Base-by-base conservation (phyloP, 148 eudicot genomes). In the Suaeda aralocaspica region DNA sequence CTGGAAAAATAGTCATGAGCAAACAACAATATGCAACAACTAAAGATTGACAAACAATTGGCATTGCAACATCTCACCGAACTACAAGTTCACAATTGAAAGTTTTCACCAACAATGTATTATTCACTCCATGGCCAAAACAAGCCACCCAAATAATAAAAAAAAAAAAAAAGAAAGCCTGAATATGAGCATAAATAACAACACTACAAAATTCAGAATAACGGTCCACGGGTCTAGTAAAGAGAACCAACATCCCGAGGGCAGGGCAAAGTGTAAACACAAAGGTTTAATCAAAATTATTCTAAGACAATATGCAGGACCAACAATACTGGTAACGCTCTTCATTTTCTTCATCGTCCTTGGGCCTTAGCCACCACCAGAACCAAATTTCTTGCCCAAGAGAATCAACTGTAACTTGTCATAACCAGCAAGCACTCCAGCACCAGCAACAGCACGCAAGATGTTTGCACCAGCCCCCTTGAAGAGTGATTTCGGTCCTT, bases 381-480 rank as follows among this genome's bases (percentile, higher is more conserved):
- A 87, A 33, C 89, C 89, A 55, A 81, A 87, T 71, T 87, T 87
- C 82, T 87, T 85, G 71, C 92, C 92, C 5, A 87, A 74, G 26
- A 83, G 34, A 61, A 85, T 14, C 3, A 85, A 50, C 85, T 87
- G 92, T 79, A 87, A 59, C 76, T 85, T 87, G 69, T 87, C 92
- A 60, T 87, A 87, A 56, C 92, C 89, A 44, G 92, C 81, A 21
- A 85, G 84, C 46, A 83, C 88, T 75, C 88, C 87, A 66, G 88
- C 91, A 33, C 91, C 91, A 9, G 91, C 91, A 31, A 87, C 87
- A 21, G 88, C 91, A 60, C 91, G 84, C 52, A 87, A 73, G 58
- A 87, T 87, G 75, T 85, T 87, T 21, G 92, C 92, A 31, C 87
- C 88, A 18, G 85, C 92, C 33, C 92, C 93, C 78, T 87, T 87